Evolutionary conservation across 176 grass and related monocot genomes (phyloP).

Genomic region (bread wheat (Triticum aestivum)): DNA sequence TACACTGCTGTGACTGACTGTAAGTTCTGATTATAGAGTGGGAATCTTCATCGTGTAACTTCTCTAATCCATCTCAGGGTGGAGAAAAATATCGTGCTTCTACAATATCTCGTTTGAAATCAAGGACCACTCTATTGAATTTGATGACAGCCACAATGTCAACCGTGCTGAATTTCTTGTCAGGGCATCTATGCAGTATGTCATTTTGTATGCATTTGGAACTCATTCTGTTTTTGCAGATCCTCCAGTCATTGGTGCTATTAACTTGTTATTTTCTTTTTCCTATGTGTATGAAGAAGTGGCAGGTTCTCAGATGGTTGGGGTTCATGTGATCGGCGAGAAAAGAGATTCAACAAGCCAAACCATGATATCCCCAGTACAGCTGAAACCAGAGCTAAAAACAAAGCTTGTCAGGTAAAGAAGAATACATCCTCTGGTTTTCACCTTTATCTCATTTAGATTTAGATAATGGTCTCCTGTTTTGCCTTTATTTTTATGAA

Average conservation of each 20-base stretch:
- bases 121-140: slow-evolving; percentile 78
- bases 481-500: background rate
- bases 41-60: background rate
- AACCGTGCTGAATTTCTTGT: slow-evolving; percentile 87
- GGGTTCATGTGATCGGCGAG: slow-evolving; percentile 76
- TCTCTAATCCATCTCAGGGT: slow-evolving; percentile 50
- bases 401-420: slow-evolving; percentile 86
- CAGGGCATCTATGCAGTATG: slow-evolving; percentile 75
- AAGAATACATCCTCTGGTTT: background rate
- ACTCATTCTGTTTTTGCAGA: slow-evolving; percentile 7
- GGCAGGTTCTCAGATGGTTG: slow-evolving; percentile 87
- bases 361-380: slow-evolving; percentile 95
- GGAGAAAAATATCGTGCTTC: slow-evolving; percentile 95
- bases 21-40: background rate
- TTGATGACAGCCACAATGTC: slow-evolving; percentile 78
- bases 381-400: slow-evolving; percentile 97
- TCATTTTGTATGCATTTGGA: slow-evolving; percentile 11
- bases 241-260: background rate
- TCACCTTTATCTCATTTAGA: background rate
- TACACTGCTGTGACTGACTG: background rate
- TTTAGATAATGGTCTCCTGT: background rate
- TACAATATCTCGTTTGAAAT: slow-evolving; percentile 92
- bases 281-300: slow-evolving; percentile 44
- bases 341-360: slow-evolving; percentile 81
- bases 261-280: background rate